Conservation (phyloP, 306 rosid species). For the Acacia crassicarpa region DNA sequence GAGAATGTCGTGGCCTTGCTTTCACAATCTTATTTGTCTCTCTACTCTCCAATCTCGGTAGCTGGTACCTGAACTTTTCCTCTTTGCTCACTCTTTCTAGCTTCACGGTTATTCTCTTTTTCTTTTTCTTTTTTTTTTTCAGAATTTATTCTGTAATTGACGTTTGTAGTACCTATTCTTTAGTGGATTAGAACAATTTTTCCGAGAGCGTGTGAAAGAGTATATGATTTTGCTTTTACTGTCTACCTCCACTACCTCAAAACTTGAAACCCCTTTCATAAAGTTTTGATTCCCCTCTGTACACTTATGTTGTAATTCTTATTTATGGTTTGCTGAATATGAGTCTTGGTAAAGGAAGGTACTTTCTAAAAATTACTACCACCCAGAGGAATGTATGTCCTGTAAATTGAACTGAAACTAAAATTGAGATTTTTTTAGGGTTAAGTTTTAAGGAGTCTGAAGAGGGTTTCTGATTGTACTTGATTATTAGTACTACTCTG, state of each 20-base stretch:
- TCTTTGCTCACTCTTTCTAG: background rate
- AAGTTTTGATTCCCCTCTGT: conserved; percentile 9
- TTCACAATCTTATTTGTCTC: conserved; percentile 77
- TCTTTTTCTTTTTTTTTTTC: no score
- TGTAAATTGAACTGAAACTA: background rate
- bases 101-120: background rate
- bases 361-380: background rate
- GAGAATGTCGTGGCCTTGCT: conserved; percentile 74
- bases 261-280: background rate
- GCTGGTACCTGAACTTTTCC: conserved; percentile 61
- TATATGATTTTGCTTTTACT: background rate
- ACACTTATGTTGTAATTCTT: background rate
- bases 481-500: background rate
- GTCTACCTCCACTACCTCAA: background rate
- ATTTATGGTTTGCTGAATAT: background rate
- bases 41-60: conserved; percentile 65
- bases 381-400: background rate
- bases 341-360: conserved; percentile 1
- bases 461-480: background rate
- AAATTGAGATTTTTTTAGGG: conserved; percentile 5
- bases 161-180: background rate
- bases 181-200: conserved; percentile 31
- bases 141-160: conserved; percentile 17
- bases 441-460: conserved; percentile 8
- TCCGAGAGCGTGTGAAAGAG: conserved; percentile 12